Percentiles rank a stretch among this genome's conserved stretches.
Evolutionary conservation across 352 stramenopile genomes (phyloP).

Genomic region (Phytophthora parvispora): DNA sequence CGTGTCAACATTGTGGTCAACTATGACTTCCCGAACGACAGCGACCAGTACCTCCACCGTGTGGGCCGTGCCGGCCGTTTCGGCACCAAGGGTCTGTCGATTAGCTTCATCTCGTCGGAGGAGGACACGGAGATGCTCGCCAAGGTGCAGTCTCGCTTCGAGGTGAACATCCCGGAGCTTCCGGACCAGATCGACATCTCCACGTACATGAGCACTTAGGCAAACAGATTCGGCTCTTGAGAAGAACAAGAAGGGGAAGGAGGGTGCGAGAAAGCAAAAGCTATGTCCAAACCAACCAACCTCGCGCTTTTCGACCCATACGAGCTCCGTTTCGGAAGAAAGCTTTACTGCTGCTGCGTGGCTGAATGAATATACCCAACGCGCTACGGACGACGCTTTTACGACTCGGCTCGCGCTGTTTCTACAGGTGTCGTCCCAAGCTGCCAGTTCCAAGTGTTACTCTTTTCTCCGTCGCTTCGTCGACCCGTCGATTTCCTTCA

Average conservation of each 20-base stretch:
- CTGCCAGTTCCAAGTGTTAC: slow-evolving; percentile 47
- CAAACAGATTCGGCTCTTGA: slow-evolving; percentile 25
- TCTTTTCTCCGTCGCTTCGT: slow-evolving; percentile 77
- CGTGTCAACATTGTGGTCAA: slow-evolving; percentile 99
- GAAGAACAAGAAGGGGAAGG: slow-evolving; percentile 17
- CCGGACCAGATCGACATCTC: slow-evolving; percentile 99
- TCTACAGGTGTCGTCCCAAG: slow-evolving; percentile 41
- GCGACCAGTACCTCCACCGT: slow-evolving; percentile 99
- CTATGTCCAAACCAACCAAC: slow-evolving; percentile 40
- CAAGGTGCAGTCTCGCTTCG: slow-evolving; percentile 99
- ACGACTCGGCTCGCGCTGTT: slow-evolving; percentile 54
- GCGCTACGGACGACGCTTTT: slow-evolving; percentile 40
- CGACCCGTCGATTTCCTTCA: slow-evolving; percentile 71
- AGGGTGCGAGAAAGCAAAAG: slow-evolving; percentile 22
- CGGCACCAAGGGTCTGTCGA: slow-evolving; percentile 99
- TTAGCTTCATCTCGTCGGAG: slow-evolving; percentile 99
- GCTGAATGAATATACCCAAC: slow-evolving; percentile 59
- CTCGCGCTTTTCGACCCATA: slow-evolving; percentile 36
- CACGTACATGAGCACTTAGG: slow-evolving; percentile 97
- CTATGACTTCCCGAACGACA: slow-evolving; percentile 99
- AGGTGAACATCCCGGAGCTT: slow-evolving; percentile 99
- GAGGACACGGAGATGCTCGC: slow-evolving; percentile 98
- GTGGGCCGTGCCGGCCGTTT: slow-evolving; percentile 99
- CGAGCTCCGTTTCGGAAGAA: slow-evolving; percentile 39
- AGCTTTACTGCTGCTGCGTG: slow-evolving; percentile 39